phyloP scores from a whole-genome alignment of 2,329 filamentous ascomycete species.

The Fusarium multiceps region DNA sequence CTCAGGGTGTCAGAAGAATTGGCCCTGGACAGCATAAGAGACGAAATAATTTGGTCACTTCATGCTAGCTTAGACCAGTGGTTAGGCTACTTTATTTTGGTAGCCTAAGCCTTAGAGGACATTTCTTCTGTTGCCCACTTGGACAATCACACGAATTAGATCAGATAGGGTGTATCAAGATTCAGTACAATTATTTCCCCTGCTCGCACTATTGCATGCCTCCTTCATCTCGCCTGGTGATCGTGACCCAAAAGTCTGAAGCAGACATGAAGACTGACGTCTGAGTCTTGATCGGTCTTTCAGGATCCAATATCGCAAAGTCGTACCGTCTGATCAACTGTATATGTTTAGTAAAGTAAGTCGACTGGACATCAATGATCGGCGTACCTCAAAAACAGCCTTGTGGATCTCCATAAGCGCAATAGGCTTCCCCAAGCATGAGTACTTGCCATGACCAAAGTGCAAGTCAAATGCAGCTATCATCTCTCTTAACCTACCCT shows the following conservation, averaged over 20 bases:
- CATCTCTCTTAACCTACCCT: constrained; percentile 50
- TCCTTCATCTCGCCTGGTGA: constrained; percentile 40
- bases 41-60: too few relatives aligned
- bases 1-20: too few relatives aligned
- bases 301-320: constrained; percentile 50
- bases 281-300: constrained; percentile 49
- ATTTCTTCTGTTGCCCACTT: too few relatives aligned
- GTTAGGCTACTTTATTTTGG: too few relatives aligned
- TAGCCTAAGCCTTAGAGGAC: too few relatives aligned
- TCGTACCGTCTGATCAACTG: constrained; percentile 51
- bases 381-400: constrained; percentile 58
- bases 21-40: too few relatives aligned
- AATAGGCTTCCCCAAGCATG: constrained; percentile 60
- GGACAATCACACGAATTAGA: not conserved
- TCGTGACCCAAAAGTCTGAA: constrained; percentile 51
- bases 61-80: too few relatives aligned
- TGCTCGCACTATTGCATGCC: too few relatives aligned
- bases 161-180: not conserved
- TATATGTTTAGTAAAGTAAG: not conserved
- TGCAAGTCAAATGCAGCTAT: constrained; percentile 54
- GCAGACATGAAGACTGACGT: constrained; percentile 52
- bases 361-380: fast-evolving
- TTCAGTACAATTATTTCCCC: not conserved
- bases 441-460: constrained; percentile 59
- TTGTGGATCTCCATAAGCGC: constrained; percentile 63